Evolutionary conservation across 2,329 filamentous ascomycete species (phyloP), one percentile per base, ranked within the genome.

Genomic region (Sporothrix pallida): DNA sequence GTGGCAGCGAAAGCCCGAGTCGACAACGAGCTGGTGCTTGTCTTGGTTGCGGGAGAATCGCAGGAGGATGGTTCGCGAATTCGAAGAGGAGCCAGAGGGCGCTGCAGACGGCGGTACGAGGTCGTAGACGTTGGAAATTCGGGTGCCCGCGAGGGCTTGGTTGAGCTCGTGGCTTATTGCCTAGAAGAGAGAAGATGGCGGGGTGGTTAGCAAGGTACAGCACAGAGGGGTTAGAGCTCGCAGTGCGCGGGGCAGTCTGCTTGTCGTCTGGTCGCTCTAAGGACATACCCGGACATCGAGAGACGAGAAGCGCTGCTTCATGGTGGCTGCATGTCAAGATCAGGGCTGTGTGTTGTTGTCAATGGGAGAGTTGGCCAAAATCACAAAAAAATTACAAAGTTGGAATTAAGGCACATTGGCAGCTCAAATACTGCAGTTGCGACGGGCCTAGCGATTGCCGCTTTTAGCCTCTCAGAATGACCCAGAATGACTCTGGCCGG

Each of bases 1-100:
- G 81, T 99, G 96, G 82, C 94, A 97, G 80, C 96, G 94, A 82
- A 99, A 99, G 44, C 96, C 96, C 1, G 93, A 96, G 81, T 99
- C 96, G 78, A 99, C 90, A 70, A 99, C 86, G 42, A 99, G 87
- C 81, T 98, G 95, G 80, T 96, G 92, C 82, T 95, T 94, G 77
- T 91, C 88, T 79, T 95, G 91, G 60, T 95, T 94, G 81, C 96
- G 97, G 72, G 94, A 91, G 80, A 99, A 96, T 81, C 98, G 98
- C 82, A 99, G 88, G 80, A 98, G 93, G 80, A 98, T 98, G 80
- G 95, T 94, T 77, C 94, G 94, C 76, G 94, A 97, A 2, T 65
- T 37, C 4, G 76, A 73, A 4, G 75, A 48, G 1, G 74, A 67
- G 31, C 62, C 23, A n/a, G 76, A 69, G 2, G 71, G 31, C 0